phyloP scores from a whole-genome alignment of 2,329 filamentous ascomycete genomes.

The Cordyceps militaris region DNA sequence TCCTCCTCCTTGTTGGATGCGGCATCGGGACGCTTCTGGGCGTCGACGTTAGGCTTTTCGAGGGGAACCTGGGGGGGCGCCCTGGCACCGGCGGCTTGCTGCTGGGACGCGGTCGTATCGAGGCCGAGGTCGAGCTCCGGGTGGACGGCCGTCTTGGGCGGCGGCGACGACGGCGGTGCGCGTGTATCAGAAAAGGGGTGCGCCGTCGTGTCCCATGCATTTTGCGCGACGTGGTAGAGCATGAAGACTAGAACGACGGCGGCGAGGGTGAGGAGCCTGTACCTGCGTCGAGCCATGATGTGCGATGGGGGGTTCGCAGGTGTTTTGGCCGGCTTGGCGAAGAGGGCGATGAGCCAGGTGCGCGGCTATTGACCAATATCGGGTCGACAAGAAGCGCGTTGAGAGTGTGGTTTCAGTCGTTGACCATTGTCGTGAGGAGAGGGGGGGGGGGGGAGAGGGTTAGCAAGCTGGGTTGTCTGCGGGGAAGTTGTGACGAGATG shows the following conservation, averaged over 20 bases:
- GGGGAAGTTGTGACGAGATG: neutral
- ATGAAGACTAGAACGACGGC: conserved; percentile 49
- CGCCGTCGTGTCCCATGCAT: conserved; percentile 28
- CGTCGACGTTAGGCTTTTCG: too few species aligned
- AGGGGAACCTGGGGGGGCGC: neutral
- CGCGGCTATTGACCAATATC: neutral
- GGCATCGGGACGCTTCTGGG: neutral
- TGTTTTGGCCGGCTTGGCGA: neutral
- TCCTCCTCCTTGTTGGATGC: neutral
- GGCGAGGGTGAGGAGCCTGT: conserved; percentile 52
- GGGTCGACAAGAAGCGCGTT: neutral
- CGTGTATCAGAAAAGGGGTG: neutral
- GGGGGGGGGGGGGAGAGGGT: neutral
- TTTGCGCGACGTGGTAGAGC: conserved; percentile 42
- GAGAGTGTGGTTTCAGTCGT: neutral
- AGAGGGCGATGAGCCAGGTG: neutral
- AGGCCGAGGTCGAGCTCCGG: neutral
- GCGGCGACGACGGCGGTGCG: too few species aligned
- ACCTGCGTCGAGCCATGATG: conserved; percentile 53
- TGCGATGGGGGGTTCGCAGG: neutral
- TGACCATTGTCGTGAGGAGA: neutral
- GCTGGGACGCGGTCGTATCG: neutral
- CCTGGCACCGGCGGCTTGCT: neutral
- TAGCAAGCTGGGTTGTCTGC: neutral
- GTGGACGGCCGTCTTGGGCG: neutral